These are phyloP conservation scores for Hemileccinum rubropunctum DNA, from an alignment of 768 basidiomycete genomes.

Conservation along the genomic window DNA sequence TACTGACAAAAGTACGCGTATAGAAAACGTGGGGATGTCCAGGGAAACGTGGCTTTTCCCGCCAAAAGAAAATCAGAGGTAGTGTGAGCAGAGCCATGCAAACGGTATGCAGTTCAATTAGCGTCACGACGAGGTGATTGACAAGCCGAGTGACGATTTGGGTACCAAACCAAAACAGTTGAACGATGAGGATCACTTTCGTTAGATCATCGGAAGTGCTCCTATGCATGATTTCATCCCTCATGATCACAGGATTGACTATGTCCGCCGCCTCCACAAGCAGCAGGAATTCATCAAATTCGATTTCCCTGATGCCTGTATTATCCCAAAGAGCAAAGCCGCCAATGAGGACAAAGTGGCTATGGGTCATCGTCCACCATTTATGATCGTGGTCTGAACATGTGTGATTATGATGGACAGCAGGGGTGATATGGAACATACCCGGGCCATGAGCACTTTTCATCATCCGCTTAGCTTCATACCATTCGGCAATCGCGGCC, in stretches of 20 bases:
- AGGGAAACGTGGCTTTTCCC: not conserved
- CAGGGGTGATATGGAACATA: not conserved
- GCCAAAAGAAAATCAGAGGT: not conserved
- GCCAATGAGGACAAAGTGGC: not conserved
- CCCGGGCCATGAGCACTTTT: not conserved
- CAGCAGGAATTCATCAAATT: not conserved
- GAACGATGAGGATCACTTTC: not conserved
- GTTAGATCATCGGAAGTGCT: not conserved
- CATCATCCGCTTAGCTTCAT: not conserved
- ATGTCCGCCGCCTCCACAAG: not conserved
- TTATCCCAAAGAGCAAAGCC: not conserved
- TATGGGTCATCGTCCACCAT: slow-evolving; percentile 1
- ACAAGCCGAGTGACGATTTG: not conserved
- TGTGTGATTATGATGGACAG: not conserved
- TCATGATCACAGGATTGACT: not conserved
- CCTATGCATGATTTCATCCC: not conserved
- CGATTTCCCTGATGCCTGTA: not conserved
- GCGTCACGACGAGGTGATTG: not conserved
- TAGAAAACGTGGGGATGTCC: not conserved
- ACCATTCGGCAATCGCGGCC: not conserved
- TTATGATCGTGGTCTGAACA: not conserved
- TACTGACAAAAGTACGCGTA: not conserved
- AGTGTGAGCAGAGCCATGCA: not conserved
- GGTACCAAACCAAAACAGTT: not conserved
- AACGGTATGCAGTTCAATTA: not conserved